A percentile compares a stretch with the other conserved stretches of the same genome.
phyloP scores from a whole-genome alignment of 2,329 filamentous ascomycete genomes.

The Colletotrichum cordylinicola region DNA sequence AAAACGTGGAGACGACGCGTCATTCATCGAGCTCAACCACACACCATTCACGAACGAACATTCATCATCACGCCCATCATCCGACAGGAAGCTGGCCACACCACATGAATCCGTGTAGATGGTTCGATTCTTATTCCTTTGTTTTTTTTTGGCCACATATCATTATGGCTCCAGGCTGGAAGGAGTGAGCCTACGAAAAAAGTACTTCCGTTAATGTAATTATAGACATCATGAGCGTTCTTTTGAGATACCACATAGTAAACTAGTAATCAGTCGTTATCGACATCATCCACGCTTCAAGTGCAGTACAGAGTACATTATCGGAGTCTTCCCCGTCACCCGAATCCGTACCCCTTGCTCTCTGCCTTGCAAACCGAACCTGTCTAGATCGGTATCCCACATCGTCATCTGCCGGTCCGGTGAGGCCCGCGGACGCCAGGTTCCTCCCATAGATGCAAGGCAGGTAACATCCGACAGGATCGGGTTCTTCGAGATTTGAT shows the following conservation, averaged over 20 bases:
- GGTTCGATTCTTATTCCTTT: background rate
- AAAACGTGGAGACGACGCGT: constrained; percentile 1
- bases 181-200: background rate
- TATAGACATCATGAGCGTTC: background rate
- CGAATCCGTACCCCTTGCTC: background rate
- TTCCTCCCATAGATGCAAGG: background rate
- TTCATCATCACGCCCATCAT: background rate
- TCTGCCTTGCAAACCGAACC: background rate
- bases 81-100: background rate
- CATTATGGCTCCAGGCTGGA: background rate
- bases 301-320: background rate
- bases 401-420: background rate
- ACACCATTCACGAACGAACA: background rate
- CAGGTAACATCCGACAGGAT: background rate
- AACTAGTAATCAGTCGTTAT: background rate
- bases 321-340: background rate
- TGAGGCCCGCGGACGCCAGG: background rate
- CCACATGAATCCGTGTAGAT: constrained; percentile 3
- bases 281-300: background rate
- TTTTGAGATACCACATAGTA: background rate
- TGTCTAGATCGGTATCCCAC: background rate
- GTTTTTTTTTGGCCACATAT: background rate
- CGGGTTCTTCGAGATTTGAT: background rate
- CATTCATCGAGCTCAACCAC: background rate
- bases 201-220: background rate